Base-by-base conservation (phyloP, 73 alveolate genomes). In the Tetrahymena borealis region DNA sequence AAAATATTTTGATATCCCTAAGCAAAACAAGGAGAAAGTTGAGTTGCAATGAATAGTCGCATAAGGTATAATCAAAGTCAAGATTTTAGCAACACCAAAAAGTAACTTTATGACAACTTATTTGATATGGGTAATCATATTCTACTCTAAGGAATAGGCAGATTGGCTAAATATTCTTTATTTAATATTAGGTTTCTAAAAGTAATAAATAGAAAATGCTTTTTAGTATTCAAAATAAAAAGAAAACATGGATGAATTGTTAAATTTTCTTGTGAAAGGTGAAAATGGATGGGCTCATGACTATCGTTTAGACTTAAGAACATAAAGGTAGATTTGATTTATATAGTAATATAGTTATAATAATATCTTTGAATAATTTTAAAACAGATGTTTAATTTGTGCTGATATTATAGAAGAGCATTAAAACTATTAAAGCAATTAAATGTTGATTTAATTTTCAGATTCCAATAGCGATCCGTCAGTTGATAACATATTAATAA, bases 211-310 rank as follows among this genome's bases (percentile, higher is more conserved):
- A 4, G 85, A 60, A 18, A 60, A 60, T 24, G 85, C 85, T 24
- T 60, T 60, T 60, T n/a, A 60, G 35, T 60, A 60, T 28, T 60
- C 85, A 2, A 60, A 60, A 16, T n/a, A 60, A 60, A 60, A 60
- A 28, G 85, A 60, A 60, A 60, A 60, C 31, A 60, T 60, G 85
- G 85, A 60, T 20, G 85, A 60, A 60, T 60, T 60, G 31, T 28
- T 60, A 15, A 60, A 60, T n/a, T 60, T 15, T 60, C 10, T 60
- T 24, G 85, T 60, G 9, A 60, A 60, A 60, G 85, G 85, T 3
- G 85, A 60, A 13, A 60, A 60, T 60, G 85, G 85, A 60, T 60
- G 85, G 85, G 85, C 85, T 60, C 85, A 60, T 60, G 85, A 60
- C n/a, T 60, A 60, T 60, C 38, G 85, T 9, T 6, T 60, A 35